Conservation (phyloP, 2,329 filamentous ascomycete species). For the Beauveria scarabaeidicola region DNA sequence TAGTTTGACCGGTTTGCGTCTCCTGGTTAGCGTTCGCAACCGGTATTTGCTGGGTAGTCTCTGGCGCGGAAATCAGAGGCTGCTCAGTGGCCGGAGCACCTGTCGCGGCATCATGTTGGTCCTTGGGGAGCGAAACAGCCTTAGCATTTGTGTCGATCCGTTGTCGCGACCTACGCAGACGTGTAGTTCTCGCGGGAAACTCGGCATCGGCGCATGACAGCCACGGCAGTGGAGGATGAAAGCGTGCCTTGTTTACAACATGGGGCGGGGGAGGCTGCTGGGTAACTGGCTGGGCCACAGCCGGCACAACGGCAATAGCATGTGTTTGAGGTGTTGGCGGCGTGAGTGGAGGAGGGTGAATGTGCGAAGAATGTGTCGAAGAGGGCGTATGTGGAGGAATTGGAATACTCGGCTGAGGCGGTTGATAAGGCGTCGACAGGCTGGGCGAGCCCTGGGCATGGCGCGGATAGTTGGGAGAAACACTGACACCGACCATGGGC, state of each 20-base stretch:
- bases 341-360: slow-evolving; percentile 36
- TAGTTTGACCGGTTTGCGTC: neutral
- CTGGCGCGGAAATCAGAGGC: neutral
- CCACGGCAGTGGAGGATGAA: slow-evolving; percentile 50
- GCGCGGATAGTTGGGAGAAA: slow-evolving; percentile 39
- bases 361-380: slow-evolving; percentile 41
- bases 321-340: slow-evolving; percentile 36
- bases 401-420: slow-evolving; percentile 36
- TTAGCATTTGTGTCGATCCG: slow-evolving; percentile 27
- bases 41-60: neutral
- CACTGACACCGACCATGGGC: slow-evolving; percentile 40
- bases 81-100: slow-evolving; percentile 3
- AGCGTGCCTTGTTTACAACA: slow-evolving; percentile 21
- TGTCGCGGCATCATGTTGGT: slow-evolving; percentile 25
- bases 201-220: slow-evolving; percentile 40
- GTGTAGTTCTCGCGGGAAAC: slow-evolving; percentile 37
- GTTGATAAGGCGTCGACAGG: slow-evolving; percentile 49
- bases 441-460: slow-evolving; percentile 44
- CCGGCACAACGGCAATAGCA: slow-evolving; percentile 21
- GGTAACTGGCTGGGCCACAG: slow-evolving; percentile 13
- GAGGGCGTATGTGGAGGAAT: slow-evolving; percentile 43
- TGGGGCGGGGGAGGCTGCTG: neutral
- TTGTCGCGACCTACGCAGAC: slow-evolving; percentile 35
- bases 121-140: slow-evolving; percentile 34
- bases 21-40: neutral